Base-by-base conservation (phyloP, 1,139 yeast species). In the Candida buenavistaensis region DNA sequence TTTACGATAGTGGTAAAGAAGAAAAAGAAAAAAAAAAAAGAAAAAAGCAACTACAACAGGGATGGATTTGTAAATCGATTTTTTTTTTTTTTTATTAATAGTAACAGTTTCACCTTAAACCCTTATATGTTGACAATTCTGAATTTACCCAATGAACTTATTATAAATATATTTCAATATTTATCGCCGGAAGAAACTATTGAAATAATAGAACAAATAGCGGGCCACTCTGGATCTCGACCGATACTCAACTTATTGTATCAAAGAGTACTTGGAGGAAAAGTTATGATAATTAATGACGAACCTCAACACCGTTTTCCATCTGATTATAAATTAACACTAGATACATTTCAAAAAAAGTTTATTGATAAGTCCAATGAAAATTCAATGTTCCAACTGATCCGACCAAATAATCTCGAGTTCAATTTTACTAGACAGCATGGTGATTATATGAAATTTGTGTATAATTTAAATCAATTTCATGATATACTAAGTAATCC, bases 381-480 rank as follows among this genome's bases (percentile, higher is more conserved):
- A 25, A 39, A 38, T 28, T 30, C 28, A 6, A 36, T 53, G 8
- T 58, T 63, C 35, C 39, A 31, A 25, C 36, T 30, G 5, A 51
- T 55, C 5, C 41, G 64, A 14, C 65, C 68, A 4, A 46, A 52
- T 26, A 35, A 37, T 16, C 37, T 64, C 5, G 59, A 54, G 35
- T 59, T 65, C 36, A 42, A 46, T 12, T 60, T 65, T 35, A 46
- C 55, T 12, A 40, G 71, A 23, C 50, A 47, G 17, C 48, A 53
- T 6, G 50, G 54, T 26, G 72, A 64, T 38, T 65, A 62, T 37
- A 44, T 45, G 12, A 39, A 42, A 3, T 64, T 60, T 34, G 52
- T 62, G 4, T 41, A 40, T 11, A 53, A 59, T 29, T 48, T 65
- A 16, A 45, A 54, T 35, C 34, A 37, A n/a, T 54, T 64, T 32